These are phyloP conservation scores for Tulasnella sp. DNA, from an alignment of 768 basidiomycete species.

Conservation along the genomic window DNA sequence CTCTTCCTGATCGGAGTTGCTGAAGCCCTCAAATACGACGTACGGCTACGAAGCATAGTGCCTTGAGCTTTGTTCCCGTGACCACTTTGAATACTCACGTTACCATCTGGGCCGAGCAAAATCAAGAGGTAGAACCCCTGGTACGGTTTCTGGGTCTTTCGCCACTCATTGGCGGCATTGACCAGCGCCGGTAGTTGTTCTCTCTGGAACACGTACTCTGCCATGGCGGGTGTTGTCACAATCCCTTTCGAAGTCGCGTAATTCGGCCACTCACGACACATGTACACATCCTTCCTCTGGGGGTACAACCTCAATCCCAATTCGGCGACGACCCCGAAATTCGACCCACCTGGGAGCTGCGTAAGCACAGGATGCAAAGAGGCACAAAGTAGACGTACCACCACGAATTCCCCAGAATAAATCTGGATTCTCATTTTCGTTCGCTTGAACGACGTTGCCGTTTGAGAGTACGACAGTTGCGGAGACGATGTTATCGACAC, in stretches of 20 bases:
- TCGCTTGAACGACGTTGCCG: neutral
- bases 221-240: too few species aligned
- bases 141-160: neutral
- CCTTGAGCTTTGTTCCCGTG: too few species aligned
- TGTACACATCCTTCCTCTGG: neutral
- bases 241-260: too few species aligned
- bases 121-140: neutral
- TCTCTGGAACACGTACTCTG: neutral
- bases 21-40: too few species aligned
- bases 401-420: slow-evolving; percentile 19
- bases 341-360: neutral
- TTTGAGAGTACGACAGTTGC: slow-evolving; percentile 17
- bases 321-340: too few species aligned
- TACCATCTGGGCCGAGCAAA: neutral
- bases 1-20: too few species aligned
- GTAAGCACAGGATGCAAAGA: neutral
- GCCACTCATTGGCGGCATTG: neutral
- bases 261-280: neutral
- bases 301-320: neutral
- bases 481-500: slow-evolving; percentile 20
- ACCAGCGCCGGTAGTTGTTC: neutral
- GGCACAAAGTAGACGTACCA: slow-evolving; percentile 13
- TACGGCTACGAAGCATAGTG: too few species aligned
- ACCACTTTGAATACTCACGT: too few species aligned
- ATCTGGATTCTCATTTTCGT: slow-evolving; percentile 6